phyloP scores from a whole-genome alignment of 352 stramenopile genomes.

The Phytophthora megakarya region DNA sequence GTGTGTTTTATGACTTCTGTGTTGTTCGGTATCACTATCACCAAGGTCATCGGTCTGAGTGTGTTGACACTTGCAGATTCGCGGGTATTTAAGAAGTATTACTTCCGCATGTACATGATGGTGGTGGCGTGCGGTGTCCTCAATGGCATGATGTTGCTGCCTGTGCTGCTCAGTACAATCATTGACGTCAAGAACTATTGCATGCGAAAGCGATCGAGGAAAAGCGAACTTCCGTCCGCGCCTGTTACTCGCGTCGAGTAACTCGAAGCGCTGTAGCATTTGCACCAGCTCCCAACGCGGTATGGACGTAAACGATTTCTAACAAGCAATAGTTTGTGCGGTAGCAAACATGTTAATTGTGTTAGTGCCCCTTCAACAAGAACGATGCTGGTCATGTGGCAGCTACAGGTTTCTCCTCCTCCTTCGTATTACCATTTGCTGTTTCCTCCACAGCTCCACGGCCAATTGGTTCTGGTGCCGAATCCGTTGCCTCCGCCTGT shows the following conservation, averaged over 20 bases:
- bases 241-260: constrained; percentile 21
- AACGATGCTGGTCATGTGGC: constrained; percentile 34
- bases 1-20: constrained; percentile 60
- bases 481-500: constrained; percentile 45
- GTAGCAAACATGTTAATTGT: background rate
- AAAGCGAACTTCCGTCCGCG: constrained; percentile 25
- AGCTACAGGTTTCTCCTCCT: constrained; percentile 56
- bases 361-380: constrained; percentile 21
- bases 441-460: constrained; percentile 38
- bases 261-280: background rate
- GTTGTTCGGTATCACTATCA: constrained; percentile 87
- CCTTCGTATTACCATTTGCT: constrained; percentile 37
- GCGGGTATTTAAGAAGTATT: constrained; percentile 88
- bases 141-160: constrained; percentile 67
- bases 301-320: background rate
- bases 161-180: constrained; percentile 58
- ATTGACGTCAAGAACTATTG: constrained; percentile 53
- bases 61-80: constrained; percentile 80
- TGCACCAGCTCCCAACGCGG: no score
- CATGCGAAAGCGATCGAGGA: constrained; percentile 33
- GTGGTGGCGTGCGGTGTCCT: constrained; percentile 76
- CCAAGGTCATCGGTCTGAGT: constrained; percentile 79
- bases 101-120: constrained; percentile 91
- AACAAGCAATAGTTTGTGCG: background rate
- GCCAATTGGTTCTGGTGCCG: constrained; percentile 26